A percentile compares a stretch with the other conserved stretches of the same genome.
phyloP scores from a whole-genome alignment of 1,284 basidiomycete genomes.

The Marasmius oreades region DNA sequence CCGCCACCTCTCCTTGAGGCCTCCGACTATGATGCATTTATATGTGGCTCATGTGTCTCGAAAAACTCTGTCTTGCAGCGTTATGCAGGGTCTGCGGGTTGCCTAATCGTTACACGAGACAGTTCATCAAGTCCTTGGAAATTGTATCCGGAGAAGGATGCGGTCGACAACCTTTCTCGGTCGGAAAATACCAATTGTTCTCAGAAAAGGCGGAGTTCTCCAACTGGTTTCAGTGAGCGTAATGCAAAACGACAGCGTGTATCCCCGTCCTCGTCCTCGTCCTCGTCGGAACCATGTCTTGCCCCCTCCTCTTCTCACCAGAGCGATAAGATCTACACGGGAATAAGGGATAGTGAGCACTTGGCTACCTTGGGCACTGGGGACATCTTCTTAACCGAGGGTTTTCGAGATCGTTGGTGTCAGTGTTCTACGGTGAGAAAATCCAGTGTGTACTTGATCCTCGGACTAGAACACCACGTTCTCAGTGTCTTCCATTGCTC shows the following conservation, averaged over 20 bases:
- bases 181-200: conserved; percentile 25
- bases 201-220: conserved; percentile 50
- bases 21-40: conserved; percentile 65
- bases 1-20: conserved; percentile 63
- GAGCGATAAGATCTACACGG: conserved; percentile 38
- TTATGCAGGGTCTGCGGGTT: conserved; percentile 63
- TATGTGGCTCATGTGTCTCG: conserved; percentile 64
- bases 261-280: conserved; percentile 19
- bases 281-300: conserved; percentile 36
- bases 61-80: conserved; percentile 48
- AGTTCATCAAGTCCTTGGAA: conserved; percentile 44
- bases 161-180: conserved; percentile 21
- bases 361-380: conserved; percentile 43
- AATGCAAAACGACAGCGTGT: conserved; percentile 47
- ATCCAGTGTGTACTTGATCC: background rate
- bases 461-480: conserved; percentile 1
- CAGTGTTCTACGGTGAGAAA: conserved; percentile 53
- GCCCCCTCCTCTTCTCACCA: conserved; percentile 44
- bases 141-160: conserved; percentile 33
- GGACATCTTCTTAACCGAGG: conserved; percentile 69
- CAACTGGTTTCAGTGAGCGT: conserved; percentile 32
- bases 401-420: conserved; percentile 74
- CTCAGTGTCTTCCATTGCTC: conserved; percentile 55
- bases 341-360: conserved; percentile 20
- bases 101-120: conserved; percentile 59